Conservation (phyloP, 1,284 basidiomycete genomes). For the Leucoagaricus sp. region DNA sequence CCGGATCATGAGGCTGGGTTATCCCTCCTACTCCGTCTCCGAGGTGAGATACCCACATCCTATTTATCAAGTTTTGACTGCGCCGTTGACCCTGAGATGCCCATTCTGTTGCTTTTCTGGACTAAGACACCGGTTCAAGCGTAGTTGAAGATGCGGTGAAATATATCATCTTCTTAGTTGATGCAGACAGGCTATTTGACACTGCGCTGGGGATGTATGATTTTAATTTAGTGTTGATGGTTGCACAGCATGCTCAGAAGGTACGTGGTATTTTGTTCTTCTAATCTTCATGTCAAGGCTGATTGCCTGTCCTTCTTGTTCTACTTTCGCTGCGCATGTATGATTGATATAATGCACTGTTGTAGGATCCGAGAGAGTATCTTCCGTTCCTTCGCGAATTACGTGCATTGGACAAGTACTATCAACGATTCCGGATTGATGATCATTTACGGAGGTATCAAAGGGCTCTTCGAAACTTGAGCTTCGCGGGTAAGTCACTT, state of each 20-base stretch:
- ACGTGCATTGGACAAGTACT: slow-evolving; percentile 75
- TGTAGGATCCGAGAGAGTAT: slow-evolving; percentile 95
- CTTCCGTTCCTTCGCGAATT: slow-evolving; percentile 94
- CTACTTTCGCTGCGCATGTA: neutral
- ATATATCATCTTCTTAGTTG: slow-evolving; percentile 97
- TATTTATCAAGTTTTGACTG: neutral
- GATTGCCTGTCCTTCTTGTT: slow-evolving; percentile 1
- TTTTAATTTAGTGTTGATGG: slow-evolving; percentile 92
- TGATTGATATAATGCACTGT: neutral
- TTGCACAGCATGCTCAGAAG: slow-evolving; percentile 97
- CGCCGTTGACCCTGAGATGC: neutral
- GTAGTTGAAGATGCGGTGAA: slow-evolving; percentile 96
- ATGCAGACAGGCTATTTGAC: slow-evolving; percentile 91
- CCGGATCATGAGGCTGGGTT: slow-evolving; percentile 91
- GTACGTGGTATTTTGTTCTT: slow-evolving; percentile 38
- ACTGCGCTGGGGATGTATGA: slow-evolving; percentile 99
- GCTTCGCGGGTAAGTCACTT: slow-evolving; percentile 60
- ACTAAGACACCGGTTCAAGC: slow-evolving; percentile 66
- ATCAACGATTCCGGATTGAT: slow-evolving; percentile 92
- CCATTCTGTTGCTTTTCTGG: neutral
- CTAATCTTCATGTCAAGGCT: neutral
- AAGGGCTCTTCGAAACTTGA: slow-evolving; percentile 79
- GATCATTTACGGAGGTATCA: slow-evolving; percentile 83
- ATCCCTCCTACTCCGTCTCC: slow-evolving; percentile 73
- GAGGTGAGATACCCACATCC: slow-evolving; percentile 48